Conservation (phyloP, 1,139 yeast species). For the Geotrichum cucujoidarum region DNA sequence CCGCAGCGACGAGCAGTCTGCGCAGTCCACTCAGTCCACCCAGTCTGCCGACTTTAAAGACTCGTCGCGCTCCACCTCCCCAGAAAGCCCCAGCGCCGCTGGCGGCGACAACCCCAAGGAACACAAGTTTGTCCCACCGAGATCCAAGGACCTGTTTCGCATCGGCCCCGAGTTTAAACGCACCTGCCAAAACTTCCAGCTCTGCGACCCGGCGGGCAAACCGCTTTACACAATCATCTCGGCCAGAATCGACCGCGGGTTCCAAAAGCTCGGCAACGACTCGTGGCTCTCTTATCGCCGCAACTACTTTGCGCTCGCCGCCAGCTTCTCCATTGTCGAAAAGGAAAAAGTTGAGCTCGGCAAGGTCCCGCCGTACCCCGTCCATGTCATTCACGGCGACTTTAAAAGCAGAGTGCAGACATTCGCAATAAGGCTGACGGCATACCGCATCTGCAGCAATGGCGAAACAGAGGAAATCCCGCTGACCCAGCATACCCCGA, state of each 20-base stretch:
- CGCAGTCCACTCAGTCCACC: no score
- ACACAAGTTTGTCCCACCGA: slow-evolving; percentile 12
- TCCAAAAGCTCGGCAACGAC: slow-evolving; percentile 11
- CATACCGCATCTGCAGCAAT: slow-evolving; percentile 14
- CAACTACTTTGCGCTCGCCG: slow-evolving; percentile 18
- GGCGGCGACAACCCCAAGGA: slow-evolving; percentile 9
- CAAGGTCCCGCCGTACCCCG: slow-evolving; percentile 16
- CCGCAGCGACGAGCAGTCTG: no score
- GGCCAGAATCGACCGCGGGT: slow-evolving; percentile 20
- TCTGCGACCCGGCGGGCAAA: slow-evolving; percentile 16
- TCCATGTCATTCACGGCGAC: slow-evolving; percentile 13
- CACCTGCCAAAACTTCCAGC: slow-evolving; percentile 19
- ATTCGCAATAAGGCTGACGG: slow-evolving; percentile 18
- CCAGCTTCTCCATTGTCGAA: slow-evolving; percentile 15
- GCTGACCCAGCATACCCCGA: slow-evolving; percentile 18
- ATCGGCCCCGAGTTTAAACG: slow-evolving; percentile 19
- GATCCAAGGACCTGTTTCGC: slow-evolving; percentile 17
- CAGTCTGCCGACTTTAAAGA: no score
- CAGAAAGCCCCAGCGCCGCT: no score
- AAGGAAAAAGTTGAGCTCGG: slow-evolving; percentile 14
- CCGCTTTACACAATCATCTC: slow-evolving; percentile 16
- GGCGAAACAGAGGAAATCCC: slow-evolving; percentile 17
- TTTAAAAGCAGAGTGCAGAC: slow-evolving; percentile 11
- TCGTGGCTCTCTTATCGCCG: slow-evolving; percentile 19
- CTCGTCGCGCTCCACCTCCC: no score